These are phyloP conservation scores for Salix caprea DNA, from an alignment of 345 rosid genomes.

Conservation along the genomic window DNA sequence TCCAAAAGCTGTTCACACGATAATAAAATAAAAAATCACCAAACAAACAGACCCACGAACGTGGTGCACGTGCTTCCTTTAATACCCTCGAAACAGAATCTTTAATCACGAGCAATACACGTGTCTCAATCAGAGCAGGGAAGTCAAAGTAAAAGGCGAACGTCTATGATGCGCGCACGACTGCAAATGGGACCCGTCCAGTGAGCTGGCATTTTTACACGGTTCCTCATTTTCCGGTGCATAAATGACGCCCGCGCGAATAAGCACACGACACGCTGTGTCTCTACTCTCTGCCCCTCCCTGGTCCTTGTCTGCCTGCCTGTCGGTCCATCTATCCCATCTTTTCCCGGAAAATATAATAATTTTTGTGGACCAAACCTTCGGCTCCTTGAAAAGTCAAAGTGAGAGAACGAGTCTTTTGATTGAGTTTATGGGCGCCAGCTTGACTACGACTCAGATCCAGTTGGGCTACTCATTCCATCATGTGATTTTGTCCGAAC, in stretches of 20 bases:
- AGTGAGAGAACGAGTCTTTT: background rate
- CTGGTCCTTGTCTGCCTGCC: background rate
- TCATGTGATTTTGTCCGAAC: background rate
- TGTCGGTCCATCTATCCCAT: no score
- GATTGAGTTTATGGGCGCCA: background rate
- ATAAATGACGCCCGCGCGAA: slow-evolving; percentile 27
- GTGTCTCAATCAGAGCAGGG: background rate
- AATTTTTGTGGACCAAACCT: background rate
- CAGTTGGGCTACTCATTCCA: background rate
- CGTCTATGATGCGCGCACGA: background rate
- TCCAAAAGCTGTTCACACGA: background rate
- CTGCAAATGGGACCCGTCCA: background rate
- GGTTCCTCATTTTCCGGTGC: slow-evolving; percentile 22
- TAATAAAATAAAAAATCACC: background rate
- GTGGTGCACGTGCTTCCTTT: background rate
- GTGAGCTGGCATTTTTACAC: background rate
- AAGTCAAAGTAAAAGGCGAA: background rate
- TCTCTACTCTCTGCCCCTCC: background rate
- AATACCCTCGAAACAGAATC: background rate
- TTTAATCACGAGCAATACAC: background rate
- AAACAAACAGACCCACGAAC: background rate
- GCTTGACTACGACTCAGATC: background rate
- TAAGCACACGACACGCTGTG: no score
- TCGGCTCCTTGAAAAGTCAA: background rate
- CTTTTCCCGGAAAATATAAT: slow-evolving; percentile 9